phyloP scores from a whole-genome alignment of 257 asterid species.

The Gentiana dahurica region DNA sequence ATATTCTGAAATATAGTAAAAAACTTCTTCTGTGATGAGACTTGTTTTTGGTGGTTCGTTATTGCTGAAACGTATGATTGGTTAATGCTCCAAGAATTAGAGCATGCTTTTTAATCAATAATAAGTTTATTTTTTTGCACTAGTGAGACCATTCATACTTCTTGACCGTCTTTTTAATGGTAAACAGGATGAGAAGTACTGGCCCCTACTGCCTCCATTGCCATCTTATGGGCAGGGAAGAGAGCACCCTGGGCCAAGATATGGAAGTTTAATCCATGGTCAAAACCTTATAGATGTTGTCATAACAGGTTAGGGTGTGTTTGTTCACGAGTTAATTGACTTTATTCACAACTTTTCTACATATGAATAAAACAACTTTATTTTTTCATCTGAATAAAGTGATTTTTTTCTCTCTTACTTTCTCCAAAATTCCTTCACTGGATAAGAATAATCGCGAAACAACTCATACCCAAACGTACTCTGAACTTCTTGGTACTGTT shows the following conservation, averaged over 20 bases:
- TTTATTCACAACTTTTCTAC: not conserved
- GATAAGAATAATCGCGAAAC: too few species aligned
- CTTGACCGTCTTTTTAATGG: slow-evolving; percentile 1
- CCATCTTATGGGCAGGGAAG: slow-evolving; percentile 93
- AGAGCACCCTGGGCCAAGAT: slow-evolving; percentile 89
- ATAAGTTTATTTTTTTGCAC: not conserved
- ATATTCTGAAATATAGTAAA: too few species aligned
- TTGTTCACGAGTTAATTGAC: not conserved
- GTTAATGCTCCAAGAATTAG: not conserved
- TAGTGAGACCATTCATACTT: not conserved
- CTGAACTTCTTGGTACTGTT: too few species aligned
- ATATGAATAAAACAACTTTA: too few species aligned
- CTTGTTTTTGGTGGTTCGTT: too few species aligned
- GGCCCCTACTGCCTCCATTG: slow-evolving; percentile 96
- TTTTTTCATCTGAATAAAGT: too few species aligned
- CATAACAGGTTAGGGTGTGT: slow-evolving; percentile 60
- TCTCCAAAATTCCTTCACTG: too few species aligned
- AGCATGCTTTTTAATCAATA: not conserved
- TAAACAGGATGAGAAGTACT: slow-evolving; percentile 67
- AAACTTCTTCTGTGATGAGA: too few species aligned
- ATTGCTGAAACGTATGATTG: too few species aligned
- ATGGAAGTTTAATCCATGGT: slow-evolving; percentile 94
- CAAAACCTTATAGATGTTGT: slow-evolving; percentile 92
- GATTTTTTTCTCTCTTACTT: too few species aligned
- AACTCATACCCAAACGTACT: too few species aligned